phyloP scores from a whole-genome alignment of 768 basidiomycete species.

The Tephrocybe sp. region DNA sequence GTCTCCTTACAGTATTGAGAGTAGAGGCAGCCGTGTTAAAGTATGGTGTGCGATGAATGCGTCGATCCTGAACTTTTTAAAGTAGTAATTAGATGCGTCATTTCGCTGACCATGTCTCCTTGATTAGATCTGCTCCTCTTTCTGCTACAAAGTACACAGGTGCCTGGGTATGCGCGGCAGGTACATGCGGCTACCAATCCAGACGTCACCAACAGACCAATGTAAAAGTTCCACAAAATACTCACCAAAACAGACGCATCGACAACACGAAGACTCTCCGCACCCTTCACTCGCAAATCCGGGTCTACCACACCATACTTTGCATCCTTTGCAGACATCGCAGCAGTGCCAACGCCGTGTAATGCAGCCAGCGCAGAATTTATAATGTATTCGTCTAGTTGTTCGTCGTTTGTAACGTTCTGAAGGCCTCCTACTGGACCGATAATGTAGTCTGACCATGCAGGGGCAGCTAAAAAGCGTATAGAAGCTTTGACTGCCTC shows the following conservation, averaged over 20 bases:
- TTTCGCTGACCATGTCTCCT: not conserved
- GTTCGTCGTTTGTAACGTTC: constrained; percentile 19
- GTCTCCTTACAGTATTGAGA: no score
- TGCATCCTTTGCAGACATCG: constrained; percentile 20
- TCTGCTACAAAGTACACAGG: constrained; percentile 22
- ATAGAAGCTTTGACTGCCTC: constrained; percentile 18
- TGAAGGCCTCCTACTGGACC: constrained; percentile 15
- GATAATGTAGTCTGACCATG: constrained; percentile 24
- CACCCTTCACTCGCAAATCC: constrained; percentile 26
- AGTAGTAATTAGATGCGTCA: not conserved
- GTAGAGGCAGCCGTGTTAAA: no score
- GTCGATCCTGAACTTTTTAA: not conserved
- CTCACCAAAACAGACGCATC: constrained; percentile 29
- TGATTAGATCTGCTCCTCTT: constrained; percentile 7
- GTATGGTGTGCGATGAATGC: no score
- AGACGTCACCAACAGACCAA: not conserved
- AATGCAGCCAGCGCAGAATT: constrained; percentile 18
- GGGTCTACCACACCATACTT: constrained; percentile 27
- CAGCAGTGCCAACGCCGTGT: constrained; percentile 7
- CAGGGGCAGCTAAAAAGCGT: constrained; percentile 16
- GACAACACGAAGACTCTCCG: constrained; percentile 27
- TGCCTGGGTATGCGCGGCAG: constrained; percentile 20
- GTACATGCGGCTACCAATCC: constrained; percentile 13
- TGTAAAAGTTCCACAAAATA: not conserved
- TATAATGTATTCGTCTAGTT: not conserved